Base-by-base conservation (phyloP, 192 early-diverging fungal genomes). In the Diversispora epigaea region DNA sequence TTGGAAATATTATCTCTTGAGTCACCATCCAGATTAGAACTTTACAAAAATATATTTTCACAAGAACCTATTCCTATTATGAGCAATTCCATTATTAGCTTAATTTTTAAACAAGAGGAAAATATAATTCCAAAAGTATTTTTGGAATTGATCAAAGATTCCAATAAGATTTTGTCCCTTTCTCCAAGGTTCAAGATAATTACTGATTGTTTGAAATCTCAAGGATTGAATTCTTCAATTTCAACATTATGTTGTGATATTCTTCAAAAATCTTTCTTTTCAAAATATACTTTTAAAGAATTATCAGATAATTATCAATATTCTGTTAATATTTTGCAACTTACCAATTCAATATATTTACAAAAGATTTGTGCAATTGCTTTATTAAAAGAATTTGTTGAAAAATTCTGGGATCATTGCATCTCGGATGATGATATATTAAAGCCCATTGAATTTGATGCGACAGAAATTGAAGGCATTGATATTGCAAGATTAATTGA, bases 191-290 rank as follows among this genome's bases (percentile, higher is more conserved):
- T 77, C 25, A 14, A 62, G 44, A n/a, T 62, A 12, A 70, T 77
- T 17, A 73, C 73, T 46, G 45, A 40, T 4, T 71, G 46, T 11
- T 25, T 77, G 4, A 40, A 52, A 70, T 0, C 15, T 19, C 3
- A 41, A 45, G 17, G 6, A 1, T 19, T 52, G n/a, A 58, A 77
- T 22, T 73, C 71, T 11, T 9, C 4, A 40, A 64, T 77, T 12
- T 55, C 76, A 14, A 43, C 71, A 44, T 44, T 77, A 56, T 73
- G 70, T 45, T 73, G 55, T 19, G 76, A 77, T 73, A 57, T 77
- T 17, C 73, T 77, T 21, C 71, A 71, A 25, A 50, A 72, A 56
- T 15, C 19, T 45, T 72, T 46, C 40, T 71, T 77, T 25, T 0
- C 56, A 17, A 6, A 40, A 63, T 50, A 41, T 32, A 22, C 50